phyloP scores from a whole-genome alignment of 371 early-diverging fungal genomes.

The Mucor plumbeus region DNA sequence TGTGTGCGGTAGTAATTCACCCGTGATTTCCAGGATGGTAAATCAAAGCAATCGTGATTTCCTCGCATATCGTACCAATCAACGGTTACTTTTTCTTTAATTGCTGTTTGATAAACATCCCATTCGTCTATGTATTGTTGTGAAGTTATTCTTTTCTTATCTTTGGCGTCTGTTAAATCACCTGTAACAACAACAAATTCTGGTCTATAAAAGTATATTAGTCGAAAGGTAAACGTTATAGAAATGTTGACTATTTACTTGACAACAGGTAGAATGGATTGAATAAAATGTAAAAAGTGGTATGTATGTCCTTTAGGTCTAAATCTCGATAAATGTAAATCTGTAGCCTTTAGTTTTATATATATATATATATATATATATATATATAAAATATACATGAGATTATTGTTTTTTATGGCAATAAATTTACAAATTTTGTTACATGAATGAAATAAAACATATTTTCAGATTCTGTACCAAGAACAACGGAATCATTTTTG shows the following conservation, averaged over 20 bases:
- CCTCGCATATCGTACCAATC: constrained; percentile 87
- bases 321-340: constrained; percentile 84
- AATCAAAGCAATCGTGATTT: constrained; percentile 87
- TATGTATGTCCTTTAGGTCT: constrained; percentile 66
- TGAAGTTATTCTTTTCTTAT: constrained; percentile 62
- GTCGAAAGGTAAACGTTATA: background rate
- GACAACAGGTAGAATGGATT: constrained; percentile 70
- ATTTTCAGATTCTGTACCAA: constrained; percentile 54
- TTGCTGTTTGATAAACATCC: constrained; percentile 69
- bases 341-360: constrained; percentile 66
- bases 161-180: constrained; percentile 91
- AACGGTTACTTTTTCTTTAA: constrained; percentile 56
- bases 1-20: constrained; percentile 69
- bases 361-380: constrained; percentile 13
- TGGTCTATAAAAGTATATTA: constrained; percentile 42
- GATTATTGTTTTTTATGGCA: no score
- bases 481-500: constrained; percentile 22
- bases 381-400: background rate
- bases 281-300: constrained; percentile 79
- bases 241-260: constrained; percentile 27
- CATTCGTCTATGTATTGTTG: constrained; percentile 86
- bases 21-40: constrained; percentile 65
- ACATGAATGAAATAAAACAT: constrained; percentile 72
- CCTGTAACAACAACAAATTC: constrained; percentile 74
- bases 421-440: background rate